Percentiles rank a stretch among this genome's conserved stretches.
Conservation (phyloP, 495 filamentous ascomycete species). For the Penicillium fimorum region DNA sequence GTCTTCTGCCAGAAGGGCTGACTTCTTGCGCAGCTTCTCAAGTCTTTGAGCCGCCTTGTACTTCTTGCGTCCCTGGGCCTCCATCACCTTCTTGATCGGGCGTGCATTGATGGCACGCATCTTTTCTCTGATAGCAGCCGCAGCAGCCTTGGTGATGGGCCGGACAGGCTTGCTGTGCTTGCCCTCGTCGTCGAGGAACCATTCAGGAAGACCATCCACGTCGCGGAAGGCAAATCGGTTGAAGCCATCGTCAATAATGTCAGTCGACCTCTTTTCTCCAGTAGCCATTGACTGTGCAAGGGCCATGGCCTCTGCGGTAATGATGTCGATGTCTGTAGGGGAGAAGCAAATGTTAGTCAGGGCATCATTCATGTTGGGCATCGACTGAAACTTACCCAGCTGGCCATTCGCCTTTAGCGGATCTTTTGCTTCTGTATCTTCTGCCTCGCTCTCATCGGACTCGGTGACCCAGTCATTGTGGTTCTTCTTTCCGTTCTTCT, state of each 20-base stretch:
- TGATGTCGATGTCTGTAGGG: constrained; percentile 84
- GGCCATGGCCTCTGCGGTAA: constrained; percentile 98
- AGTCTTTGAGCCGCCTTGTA: constrained; percentile 86
- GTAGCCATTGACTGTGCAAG: constrained; percentile 90
- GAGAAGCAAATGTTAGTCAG: constrained; percentile 28
- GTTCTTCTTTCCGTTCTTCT: constrained; percentile 29
- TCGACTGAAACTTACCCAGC: constrained; percentile 52
- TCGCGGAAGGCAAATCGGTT: constrained; percentile 92
- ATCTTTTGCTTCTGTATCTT: constrained; percentile 61
- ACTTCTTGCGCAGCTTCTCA: constrained; percentile 95
- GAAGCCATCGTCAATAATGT: constrained; percentile 86
- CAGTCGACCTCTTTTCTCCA: constrained; percentile 72
- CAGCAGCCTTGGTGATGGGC: constrained; percentile 85
- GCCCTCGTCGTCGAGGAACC: constrained; percentile 93
- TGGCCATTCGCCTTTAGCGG: constrained; percentile 66
- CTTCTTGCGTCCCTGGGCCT: constrained; percentile 95
- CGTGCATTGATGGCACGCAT: constrained; percentile 88
- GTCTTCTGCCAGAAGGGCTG: constrained; percentile 78
- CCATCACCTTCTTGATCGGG: constrained; percentile 98
- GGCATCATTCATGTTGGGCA: neutral
- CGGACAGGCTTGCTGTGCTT: constrained; percentile 80
- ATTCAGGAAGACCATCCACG: constrained; percentile 89
- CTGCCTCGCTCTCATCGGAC: constrained; percentile 55
- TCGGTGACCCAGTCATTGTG: constrained; percentile 52
- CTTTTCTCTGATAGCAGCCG: constrained; percentile 94